Conservation (phyloP, 2,329 filamentous ascomycete species). For the Curvularia lunata region DNA sequence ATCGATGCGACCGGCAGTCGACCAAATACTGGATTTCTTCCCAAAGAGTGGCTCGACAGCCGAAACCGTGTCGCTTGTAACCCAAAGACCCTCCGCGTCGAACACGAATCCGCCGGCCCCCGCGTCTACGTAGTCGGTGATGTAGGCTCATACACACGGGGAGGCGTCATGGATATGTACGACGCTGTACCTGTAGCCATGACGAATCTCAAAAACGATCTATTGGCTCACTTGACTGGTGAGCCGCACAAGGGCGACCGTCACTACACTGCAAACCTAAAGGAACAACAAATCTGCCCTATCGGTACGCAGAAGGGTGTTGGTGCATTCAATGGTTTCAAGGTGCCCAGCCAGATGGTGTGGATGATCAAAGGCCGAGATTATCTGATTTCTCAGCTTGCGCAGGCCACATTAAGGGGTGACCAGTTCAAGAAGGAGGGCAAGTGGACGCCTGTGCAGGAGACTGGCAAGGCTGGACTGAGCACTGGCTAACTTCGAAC, state of each 20-base stretch:
- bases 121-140: conserved; percentile 59
- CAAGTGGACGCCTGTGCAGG: conserved; percentile 43
- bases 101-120: conserved; percentile 50
- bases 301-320: conserved; percentile 49
- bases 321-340: conserved; percentile 47
- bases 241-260: conserved; percentile 38
- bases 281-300: conserved; percentile 46
- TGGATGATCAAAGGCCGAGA: conserved; percentile 54
- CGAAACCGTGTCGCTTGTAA: conserved; percentile 57
- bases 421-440: conserved; percentile 45
- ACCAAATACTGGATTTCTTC: conserved; percentile 62
- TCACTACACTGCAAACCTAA: conserved; percentile 40
- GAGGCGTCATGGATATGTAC: conserved; percentile 54
- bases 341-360: conserved; percentile 51
- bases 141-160: conserved; percentile 53
- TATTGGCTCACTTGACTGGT: conserved; percentile 45
- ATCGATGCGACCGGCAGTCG: conserved; percentile 60
- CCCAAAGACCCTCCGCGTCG: conserved; percentile 57
- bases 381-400: conserved; percentile 45
- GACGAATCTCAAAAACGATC: conserved; percentile 57
- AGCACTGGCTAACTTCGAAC: conserved; percentile 21
- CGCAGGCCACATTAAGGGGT: conserved; percentile 36
- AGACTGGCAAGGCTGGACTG: conserved; percentile 30
- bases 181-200: conserved; percentile 52
- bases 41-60: conserved; percentile 56